A percentile compares a stretch with the other conserved stretches of the same genome.
These are phyloP conservation scores for Vitis hybrid DNA, from an alignment of 177 flowering plant genomes.

Conservation along the genomic window DNA sequence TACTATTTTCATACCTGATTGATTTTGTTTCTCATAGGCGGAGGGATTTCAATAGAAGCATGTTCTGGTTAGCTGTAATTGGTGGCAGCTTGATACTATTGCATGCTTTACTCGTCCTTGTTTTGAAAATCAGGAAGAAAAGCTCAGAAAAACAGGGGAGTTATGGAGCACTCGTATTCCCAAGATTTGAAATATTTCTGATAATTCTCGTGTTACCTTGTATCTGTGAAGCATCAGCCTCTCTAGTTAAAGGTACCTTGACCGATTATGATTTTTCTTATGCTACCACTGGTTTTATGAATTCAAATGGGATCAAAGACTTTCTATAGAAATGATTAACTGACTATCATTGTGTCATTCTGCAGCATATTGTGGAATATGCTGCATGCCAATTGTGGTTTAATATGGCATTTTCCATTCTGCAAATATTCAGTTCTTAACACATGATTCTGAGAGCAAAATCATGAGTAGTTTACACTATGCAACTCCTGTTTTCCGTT, in stretches of 20 bases:
- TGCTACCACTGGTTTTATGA: background rate
- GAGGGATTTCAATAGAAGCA: conserved; percentile 65
- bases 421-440: too few relatives aligned
- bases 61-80: conserved; percentile 89
- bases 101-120: conserved; percentile 48
- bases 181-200: conserved; percentile 87
- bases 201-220: conserved; percentile 74
- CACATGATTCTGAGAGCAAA: too few relatives aligned
- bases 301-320: too few relatives aligned
- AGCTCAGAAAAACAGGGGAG: conserved; percentile 30
- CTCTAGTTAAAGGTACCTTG: conserved; percentile 62
- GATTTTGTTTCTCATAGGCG: conserved; percentile 51
- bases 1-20: background rate
- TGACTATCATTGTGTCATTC: too few relatives aligned
- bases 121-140: conserved; percentile 46
- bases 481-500: too few relatives aligned
- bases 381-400: too few relatives aligned
- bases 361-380: too few relatives aligned
- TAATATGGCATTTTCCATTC: too few relatives aligned
- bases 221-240: conserved; percentile 63
- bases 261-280: background rate
- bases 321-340: too few relatives aligned
- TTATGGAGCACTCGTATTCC: conserved; percentile 71
- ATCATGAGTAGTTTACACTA: too few relatives aligned
- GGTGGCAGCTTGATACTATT: conserved; percentile 65